A percentile compares a stretch with the other conserved stretches of the same genome.
phyloP scores from a whole-genome alignment of 2,329 filamentous ascomycete genomes.

The Ophiostoma ips region DNA sequence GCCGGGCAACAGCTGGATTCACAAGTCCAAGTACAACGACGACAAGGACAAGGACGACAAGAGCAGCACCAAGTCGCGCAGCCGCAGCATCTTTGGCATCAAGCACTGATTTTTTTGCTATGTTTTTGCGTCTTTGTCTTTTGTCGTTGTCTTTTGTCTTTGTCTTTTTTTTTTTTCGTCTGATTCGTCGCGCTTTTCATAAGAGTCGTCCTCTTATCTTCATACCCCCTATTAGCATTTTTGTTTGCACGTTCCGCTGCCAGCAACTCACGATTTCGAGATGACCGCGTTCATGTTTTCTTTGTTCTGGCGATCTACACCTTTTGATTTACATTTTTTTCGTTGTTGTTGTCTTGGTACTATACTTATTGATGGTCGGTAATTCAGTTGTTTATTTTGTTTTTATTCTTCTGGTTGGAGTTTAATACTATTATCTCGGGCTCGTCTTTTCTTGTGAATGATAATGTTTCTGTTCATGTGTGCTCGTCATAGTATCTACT shows the following conservation, averaged over 20 bases:
- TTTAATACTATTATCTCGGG: no score
- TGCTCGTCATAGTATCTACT: no score
- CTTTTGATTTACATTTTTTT: not conserved
- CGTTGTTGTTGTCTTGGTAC: not conserved
- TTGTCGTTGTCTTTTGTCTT: no score
- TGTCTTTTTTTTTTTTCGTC: no score
- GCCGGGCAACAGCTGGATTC: constrained; percentile 98
- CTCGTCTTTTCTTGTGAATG: no score
- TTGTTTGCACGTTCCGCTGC: not conserved
- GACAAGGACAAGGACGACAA: constrained; percentile 57
- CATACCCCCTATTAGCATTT: not conserved
- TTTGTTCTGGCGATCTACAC: not conserved
- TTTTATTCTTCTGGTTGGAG: no score
- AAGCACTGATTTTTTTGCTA: constrained; percentile 12
- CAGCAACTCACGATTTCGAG: not conserved
- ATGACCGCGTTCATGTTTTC: not conserved
- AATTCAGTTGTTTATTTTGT: no score
- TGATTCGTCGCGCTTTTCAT: no score
- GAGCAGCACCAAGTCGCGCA: constrained; percentile 59
- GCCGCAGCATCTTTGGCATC: constrained; percentile 53
- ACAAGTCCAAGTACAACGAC: constrained; percentile 85
- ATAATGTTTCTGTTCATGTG: not conserved
- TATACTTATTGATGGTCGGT: no score
- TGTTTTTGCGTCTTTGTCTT: not conserved
- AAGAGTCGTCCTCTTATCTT: no score